Conservation (phyloP, 1,284 basidiomycete species). For the Leccinum huronense region DNA sequence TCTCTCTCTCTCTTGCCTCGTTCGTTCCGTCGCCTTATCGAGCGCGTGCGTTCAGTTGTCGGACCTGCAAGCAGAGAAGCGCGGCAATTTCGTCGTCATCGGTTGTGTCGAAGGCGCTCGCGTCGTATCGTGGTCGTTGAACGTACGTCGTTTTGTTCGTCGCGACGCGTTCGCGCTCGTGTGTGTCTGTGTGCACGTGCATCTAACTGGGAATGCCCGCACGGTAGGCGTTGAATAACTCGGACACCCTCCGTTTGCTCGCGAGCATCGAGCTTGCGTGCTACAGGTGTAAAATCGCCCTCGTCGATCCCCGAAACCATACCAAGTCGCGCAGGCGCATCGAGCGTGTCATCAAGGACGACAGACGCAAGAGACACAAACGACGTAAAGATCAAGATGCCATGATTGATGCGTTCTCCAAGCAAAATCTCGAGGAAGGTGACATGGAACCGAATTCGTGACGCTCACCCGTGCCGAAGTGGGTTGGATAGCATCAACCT, state of each 20-base stretch:
- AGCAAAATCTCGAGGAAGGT: conserved; percentile 49
- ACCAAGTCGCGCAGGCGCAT: conserved; percentile 64
- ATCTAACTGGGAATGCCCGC: conserved; percentile 10
- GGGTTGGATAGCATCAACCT: conserved; percentile 13
- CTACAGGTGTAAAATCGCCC: conserved; percentile 65
- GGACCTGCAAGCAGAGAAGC: conserved; percentile 76
- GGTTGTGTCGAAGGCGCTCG: conserved; percentile 67
- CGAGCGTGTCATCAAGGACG: conserved; percentile 75
- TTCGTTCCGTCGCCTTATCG: conserved; percentile 10
- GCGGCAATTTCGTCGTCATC: conserved; percentile 80
- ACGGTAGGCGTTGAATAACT: conserved; percentile 68
- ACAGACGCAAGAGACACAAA: conserved; percentile 71
- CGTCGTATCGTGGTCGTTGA: conserved; percentile 82
- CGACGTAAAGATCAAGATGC: conserved; percentile 77
- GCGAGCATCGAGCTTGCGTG: conserved; percentile 80
- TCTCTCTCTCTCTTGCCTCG: conserved; percentile 32
- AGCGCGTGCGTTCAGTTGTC: conserved; percentile 45
- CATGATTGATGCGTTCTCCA: conserved; percentile 73
- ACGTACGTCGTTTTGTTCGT: conserved; percentile 44
- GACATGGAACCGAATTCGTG: conserved; percentile 28
- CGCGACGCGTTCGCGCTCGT: background rate
- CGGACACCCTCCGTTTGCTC: conserved; percentile 73
- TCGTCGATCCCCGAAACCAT: conserved; percentile 62
- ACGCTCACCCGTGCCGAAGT: conserved; percentile 10
- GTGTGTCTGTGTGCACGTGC: conserved; percentile 1